Conservation (phyloP, 108 stramenopile genomes). For the Epithemia pelagica region DNA sequence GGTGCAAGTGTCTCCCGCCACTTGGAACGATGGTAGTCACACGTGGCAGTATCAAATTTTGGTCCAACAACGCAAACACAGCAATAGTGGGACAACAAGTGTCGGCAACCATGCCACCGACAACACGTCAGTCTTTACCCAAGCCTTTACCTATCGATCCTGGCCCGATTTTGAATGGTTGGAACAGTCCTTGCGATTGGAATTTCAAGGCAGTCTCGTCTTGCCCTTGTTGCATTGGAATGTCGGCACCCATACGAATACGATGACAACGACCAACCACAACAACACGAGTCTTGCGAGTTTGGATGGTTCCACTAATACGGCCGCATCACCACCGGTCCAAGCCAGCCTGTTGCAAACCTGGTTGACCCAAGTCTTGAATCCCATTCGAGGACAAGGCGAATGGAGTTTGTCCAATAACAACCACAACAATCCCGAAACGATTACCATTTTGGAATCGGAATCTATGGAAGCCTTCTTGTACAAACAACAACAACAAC, state of each 20-base stretch:
- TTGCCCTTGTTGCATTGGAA: conserved; percentile 51
- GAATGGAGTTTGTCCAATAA: conserved; percentile 17
- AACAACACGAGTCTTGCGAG: conserved; percentile 8
- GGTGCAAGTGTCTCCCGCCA: conserved; percentile 37
- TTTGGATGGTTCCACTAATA: not conserved
- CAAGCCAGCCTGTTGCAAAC: conserved; percentile 41
- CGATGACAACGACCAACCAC: conserved; percentile 2
- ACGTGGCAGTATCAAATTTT: conserved; percentile 38
- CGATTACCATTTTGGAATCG: conserved; percentile 12
- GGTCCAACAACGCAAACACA: conserved; percentile 18
- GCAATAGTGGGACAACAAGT: conserved; percentile 3
- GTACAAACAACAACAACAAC: conserved; percentile 33
- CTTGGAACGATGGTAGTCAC: conserved; percentile 37
- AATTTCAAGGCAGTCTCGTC: conserved; percentile 65
- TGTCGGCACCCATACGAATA: conserved; percentile 3
- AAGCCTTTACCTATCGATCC: conserved; percentile 43
- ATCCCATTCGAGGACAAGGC: conserved; percentile 77
- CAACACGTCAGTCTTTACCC: conserved; percentile 26
- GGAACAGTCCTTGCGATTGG: conserved; percentile 53
- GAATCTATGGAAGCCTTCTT: conserved; percentile 83
- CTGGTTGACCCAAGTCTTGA: conserved; percentile 75
- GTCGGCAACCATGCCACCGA: not conserved
- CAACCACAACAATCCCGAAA: not conserved
- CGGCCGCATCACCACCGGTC: conserved; percentile 8
- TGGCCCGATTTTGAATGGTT: conserved; percentile 75